Conservation (phyloP, 345 rosid genomes). For the Lepidium didymum region DNA sequence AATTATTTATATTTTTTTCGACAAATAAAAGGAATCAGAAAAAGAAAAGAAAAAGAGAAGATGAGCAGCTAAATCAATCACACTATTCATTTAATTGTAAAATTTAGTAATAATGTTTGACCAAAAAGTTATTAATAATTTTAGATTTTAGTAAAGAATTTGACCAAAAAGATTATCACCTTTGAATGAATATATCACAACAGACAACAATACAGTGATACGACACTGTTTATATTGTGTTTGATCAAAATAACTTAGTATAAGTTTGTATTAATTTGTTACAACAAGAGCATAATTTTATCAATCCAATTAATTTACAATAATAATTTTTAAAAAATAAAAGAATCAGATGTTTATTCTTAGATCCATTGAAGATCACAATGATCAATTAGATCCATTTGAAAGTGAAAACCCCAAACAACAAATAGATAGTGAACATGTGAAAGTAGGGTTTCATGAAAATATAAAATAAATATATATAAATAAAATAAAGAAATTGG, state of each 20-base stretch:
- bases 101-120: conserved; percentile 13
- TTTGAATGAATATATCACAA: background rate
- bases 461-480: background rate
- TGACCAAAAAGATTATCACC: background rate
- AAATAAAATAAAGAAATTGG: conserved; percentile 11
- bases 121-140: conserved; percentile 24
- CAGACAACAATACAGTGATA: too few relatives aligned
- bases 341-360: conserved; percentile 17
- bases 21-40: background rate
- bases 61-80: conserved; percentile 1
- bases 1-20: background rate
- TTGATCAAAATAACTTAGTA: background rate
- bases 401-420: conserved; percentile 9
- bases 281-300: too few relatives aligned
- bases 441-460: conserved; percentile 8
- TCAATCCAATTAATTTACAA: background rate
- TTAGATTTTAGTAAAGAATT: background rate
- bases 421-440: conserved; percentile 9
- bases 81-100: background rate
- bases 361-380: conserved; percentile 2
- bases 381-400: conserved; percentile 1
- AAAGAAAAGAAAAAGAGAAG: background rate
- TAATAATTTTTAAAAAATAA: background rate
- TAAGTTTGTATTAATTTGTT: background rate
- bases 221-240: too few relatives aligned